These are phyloP conservation scores for Candida neerlandica DNA, from an alignment of 1,139 yeast genomes.

Conservation along the genomic window DNA sequence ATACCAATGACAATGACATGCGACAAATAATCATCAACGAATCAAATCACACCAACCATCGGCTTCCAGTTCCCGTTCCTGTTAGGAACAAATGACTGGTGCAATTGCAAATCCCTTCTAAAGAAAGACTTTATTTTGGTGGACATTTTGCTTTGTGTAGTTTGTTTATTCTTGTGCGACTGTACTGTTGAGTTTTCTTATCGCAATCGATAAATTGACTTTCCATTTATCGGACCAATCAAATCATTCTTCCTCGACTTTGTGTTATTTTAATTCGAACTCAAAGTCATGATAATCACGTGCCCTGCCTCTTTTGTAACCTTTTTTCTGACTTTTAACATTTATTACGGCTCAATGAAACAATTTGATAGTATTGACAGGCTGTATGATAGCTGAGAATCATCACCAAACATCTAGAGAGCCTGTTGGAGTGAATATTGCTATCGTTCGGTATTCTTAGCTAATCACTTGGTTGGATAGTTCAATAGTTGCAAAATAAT, in stretches of 20 bases:
- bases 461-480: not conserved
- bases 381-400: no score
- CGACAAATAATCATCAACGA: slow-evolving; percentile 1
- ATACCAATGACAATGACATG: not conserved
- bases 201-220: not conserved
- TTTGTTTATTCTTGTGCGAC: not conserved
- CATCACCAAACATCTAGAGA: no score
- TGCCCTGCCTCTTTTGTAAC: not conserved
- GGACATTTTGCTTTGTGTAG: not conserved
- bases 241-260: not conserved
- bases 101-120: no score
- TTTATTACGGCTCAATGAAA: no score
- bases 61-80: slow-evolving; percentile 1
- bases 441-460: no score
- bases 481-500: not conserved
- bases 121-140: no score
- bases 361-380: no score
- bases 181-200: not conserved
- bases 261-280: not conserved
- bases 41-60: not conserved
- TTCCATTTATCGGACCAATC: slow-evolving; percentile 5
- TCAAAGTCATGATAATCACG: not conserved
- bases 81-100: no score
- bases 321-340: not conserved
- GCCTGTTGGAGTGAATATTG: no score